phyloP scores from a whole-genome alignment of 2,329 filamentous ascomycete genomes.

The Phaeosphaeria sp. region DNA sequence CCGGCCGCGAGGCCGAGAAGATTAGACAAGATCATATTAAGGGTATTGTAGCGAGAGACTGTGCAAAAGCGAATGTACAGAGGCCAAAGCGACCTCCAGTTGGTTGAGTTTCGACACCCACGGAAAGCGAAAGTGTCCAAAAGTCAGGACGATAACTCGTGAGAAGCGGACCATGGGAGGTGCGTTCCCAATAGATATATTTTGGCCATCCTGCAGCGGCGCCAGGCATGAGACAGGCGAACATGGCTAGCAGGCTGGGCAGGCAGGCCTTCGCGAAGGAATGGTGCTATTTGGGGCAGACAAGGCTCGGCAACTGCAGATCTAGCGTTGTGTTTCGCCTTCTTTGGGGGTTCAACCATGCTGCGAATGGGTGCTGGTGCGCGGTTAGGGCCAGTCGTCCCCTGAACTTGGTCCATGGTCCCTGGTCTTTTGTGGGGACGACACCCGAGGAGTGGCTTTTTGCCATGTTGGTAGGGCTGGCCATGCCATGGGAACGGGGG shows the following conservation, averaged over 20 bases:
- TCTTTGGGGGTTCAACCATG: constrained; percentile 9
- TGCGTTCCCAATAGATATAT: constrained; percentile 32
- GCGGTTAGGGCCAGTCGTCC: constrained; percentile 19
- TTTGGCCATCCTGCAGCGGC: constrained; percentile 19
- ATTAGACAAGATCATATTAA: constrained; percentile 38
- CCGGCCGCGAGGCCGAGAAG: constrained; percentile 44
- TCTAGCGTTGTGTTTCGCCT: constrained; percentile 17
- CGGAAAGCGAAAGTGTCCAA: constrained; percentile 19
- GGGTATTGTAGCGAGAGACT: constrained; percentile 32
- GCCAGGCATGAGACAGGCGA: constrained; percentile 29
- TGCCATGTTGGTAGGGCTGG: background rate
- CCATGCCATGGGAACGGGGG: background rate
- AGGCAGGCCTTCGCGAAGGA: constrained; percentile 25
- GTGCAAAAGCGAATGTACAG: constrained; percentile 48
- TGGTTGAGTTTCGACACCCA: constrained; percentile 22
- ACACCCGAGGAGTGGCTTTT: constrained; percentile 2
- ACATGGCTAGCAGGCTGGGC: constrained; percentile 36
- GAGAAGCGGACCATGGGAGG: constrained; percentile 8
- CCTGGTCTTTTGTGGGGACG: constrained; percentile 25
- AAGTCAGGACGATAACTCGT: constrained; percentile 31
- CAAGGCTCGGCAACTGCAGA: constrained; percentile 24
- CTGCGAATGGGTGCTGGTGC: constrained; percentile 10
- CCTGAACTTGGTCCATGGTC: constrained; percentile 18
- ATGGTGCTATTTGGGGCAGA: constrained; percentile 28
- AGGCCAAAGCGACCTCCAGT: constrained; percentile 42